phyloP scores from a whole-genome alignment of 78 protist species.

The Creolimax fragrantissima region DNA sequence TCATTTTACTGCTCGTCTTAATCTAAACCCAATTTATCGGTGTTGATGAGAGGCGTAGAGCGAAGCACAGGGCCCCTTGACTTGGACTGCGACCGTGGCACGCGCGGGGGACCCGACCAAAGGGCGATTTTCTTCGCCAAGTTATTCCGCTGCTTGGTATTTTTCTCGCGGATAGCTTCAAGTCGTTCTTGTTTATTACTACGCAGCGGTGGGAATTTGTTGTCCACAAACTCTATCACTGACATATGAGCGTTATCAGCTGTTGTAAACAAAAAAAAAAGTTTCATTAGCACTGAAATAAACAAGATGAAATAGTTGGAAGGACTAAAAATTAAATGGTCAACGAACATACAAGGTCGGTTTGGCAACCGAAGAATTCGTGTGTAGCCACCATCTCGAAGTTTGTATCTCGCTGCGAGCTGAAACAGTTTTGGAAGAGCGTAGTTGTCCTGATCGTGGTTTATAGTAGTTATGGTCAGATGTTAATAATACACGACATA shows the following conservation, averaged over 20 bases:
- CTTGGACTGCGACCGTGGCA: neutral
- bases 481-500: no score
- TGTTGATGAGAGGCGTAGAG: neutral
- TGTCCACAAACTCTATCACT: neutral
- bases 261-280: neutral
- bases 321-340: no score
- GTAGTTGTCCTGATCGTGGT: neutral
- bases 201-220: neutral
- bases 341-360: neutral
- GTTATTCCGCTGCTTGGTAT: neutral
- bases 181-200: neutral
- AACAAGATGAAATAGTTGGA: neutral
- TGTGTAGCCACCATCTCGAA: neutral
- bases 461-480: no score
- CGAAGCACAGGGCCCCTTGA: neutral
- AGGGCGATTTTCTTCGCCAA: neutral
- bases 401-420: neutral
- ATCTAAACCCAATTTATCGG: neutral
- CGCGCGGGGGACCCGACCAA: neutral
- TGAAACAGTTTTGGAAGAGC: neutral
- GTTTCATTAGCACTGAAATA: neutral
- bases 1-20: neutral
- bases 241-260: neutral
- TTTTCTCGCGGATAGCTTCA: neutral
- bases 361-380: neutral